Conservation (phyloP, 805 yeast species). For the Tetrapisispora nanseiensis region DNA sequence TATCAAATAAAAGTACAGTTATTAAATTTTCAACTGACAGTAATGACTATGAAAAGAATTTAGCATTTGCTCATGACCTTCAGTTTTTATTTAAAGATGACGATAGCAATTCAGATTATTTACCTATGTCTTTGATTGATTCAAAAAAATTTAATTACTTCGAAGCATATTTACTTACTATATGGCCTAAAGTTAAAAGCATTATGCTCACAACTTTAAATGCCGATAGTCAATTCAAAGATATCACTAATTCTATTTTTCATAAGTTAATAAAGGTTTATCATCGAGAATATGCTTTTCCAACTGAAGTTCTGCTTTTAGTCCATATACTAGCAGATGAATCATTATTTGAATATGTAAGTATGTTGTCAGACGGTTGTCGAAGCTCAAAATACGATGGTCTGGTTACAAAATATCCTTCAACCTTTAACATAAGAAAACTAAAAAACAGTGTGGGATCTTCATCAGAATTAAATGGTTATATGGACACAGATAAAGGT, state of each 20-base stretch:
- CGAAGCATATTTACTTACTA: constrained; percentile 11
- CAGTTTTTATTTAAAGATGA: constrained; percentile 7
- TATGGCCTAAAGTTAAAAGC: constrained; percentile 8
- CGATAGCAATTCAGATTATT: neutral
- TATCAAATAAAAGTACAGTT: constrained; percentile 8
- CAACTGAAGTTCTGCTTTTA: neutral
- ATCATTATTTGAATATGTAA: neutral
- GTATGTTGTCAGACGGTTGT: neutral
- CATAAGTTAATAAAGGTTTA: constrained; percentile 6
- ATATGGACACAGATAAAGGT: no score
- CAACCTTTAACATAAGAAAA: neutral
- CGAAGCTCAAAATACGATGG: neutral
- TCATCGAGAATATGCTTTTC: constrained; percentile 7
- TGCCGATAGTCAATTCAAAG: neutral
- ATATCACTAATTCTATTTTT: constrained; percentile 4
- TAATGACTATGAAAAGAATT: neutral
- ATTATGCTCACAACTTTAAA: constrained; percentile 3
- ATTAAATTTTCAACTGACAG: constrained; percentile 4
- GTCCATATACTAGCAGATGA: neutral
- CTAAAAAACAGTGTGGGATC: neutral
- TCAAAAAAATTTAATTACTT: constrained; percentile 10
- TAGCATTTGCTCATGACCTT: constrained; percentile 1
- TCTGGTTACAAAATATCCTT: neutral
- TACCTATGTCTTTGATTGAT: neutral
- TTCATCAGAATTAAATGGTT: neutral